A percentile compares a stretch with the other conserved stretches of the same genome.
Conservation (phyloP, 164 flowering plant species). For the Berberis vulgaris region DNA sequence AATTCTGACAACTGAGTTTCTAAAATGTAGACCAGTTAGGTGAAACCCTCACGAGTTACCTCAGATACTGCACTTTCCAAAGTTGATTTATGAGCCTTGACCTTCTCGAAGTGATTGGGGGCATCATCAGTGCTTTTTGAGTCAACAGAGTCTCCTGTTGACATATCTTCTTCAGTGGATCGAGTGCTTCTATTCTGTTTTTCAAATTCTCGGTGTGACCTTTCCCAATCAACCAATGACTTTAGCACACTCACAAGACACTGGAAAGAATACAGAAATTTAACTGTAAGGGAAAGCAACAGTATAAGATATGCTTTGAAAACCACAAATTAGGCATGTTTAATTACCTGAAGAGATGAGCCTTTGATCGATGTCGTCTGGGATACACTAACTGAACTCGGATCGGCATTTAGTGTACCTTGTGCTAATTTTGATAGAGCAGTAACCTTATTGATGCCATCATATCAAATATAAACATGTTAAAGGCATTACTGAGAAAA, state of each 20-base stretch:
- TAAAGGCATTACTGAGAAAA: neutral
- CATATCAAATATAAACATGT: conserved; percentile 6
- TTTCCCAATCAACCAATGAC: conserved; percentile 94
- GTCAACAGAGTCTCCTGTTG: conserved; percentile 33
- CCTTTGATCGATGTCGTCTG: conserved; percentile 67
- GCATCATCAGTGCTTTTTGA: conserved; percentile 43
- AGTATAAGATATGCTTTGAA: conserved; percentile 4
- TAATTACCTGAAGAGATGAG: conserved; percentile 83
- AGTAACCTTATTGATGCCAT: conserved; percentile 42
- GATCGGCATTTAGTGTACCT: conserved; percentile 71
- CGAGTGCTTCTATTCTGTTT: conserved; percentile 26
- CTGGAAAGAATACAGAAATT: conserved; percentile 26
- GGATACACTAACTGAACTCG: conserved; percentile 55
- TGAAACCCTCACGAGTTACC: conserved; percentile 32
- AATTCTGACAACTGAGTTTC: neutral
- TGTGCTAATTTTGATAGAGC: conserved; percentile 80
- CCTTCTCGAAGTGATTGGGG: conserved; percentile 73
- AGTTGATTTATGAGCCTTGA: conserved; percentile 93
- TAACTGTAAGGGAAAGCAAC: conserved; percentile 1
- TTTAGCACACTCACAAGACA: conserved; percentile 86
- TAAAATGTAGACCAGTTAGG: neutral
- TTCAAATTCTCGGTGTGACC: conserved; percentile 34
- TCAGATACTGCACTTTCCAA: conserved; percentile 88
- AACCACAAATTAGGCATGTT: neutral
- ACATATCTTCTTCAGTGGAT: conserved; percentile 32